phyloP scores from a whole-genome alignment of 2,329 filamentous ascomycete species.

The Aspergillus ibericus region DNA sequence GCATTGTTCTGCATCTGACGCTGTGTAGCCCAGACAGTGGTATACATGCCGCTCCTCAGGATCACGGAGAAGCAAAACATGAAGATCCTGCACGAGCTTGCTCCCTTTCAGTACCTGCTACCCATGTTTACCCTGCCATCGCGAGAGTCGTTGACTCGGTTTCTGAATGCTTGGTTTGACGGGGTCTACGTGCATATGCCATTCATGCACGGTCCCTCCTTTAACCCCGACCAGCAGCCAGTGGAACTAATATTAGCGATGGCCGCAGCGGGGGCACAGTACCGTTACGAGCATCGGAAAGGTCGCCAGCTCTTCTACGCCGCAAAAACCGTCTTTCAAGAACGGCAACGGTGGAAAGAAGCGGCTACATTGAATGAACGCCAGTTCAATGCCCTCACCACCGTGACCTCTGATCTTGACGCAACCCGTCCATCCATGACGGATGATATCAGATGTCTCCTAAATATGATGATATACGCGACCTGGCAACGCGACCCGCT shows the following conservation, averaged over 20 bases:
- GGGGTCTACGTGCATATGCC: slow-evolving; percentile 61
- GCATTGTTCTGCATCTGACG: too few species aligned
- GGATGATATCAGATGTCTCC: slow-evolving; percentile 1
- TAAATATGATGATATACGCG: slow-evolving; percentile 25
- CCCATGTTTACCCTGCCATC: slow-evolving; percentile 53
- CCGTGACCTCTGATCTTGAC: too few species aligned
- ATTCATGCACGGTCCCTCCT: slow-evolving; percentile 66
- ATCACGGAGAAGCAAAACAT: too few species aligned
- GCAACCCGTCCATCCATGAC: too few species aligned
- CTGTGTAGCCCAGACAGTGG: too few species aligned
- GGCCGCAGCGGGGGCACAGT: slow-evolving; percentile 54
- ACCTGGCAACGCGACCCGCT: slow-evolving; percentile 25
- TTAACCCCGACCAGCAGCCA: slow-evolving; percentile 60
- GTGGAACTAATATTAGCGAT: slow-evolving; percentile 66
- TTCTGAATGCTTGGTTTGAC: slow-evolving; percentile 66
- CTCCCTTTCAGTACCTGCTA: too few species aligned
- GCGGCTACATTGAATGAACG: neutral
- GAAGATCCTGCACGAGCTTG: too few species aligned
- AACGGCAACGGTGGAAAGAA: slow-evolving; percentile 44
- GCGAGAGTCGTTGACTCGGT: slow-evolving; percentile 64
- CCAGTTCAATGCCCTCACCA: too few species aligned
- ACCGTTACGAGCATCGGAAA: slow-evolving; percentile 43
- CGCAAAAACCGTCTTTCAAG: slow-evolving; percentile 63
- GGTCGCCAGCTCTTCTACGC: slow-evolving; percentile 44
- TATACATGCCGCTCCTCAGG: too few species aligned